phyloP scores from a whole-genome alignment of 1,284 basidiomycete species.

The Tilletia horrida region DNA sequence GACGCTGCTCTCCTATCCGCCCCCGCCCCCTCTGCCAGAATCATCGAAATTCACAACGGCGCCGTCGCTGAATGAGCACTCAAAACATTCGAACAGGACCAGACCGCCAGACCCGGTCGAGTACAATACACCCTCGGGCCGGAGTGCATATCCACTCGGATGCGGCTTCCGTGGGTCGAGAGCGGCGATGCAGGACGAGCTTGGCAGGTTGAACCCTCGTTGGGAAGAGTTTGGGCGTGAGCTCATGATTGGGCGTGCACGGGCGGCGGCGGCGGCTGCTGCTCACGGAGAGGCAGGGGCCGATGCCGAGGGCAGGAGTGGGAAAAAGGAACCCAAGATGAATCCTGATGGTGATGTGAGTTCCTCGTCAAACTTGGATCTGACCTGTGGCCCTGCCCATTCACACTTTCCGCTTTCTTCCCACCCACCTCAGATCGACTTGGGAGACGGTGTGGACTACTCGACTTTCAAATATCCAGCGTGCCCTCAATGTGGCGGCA shows the following conservation, averaged over 20 bases:
- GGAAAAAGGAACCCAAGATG: conserved; percentile 42
- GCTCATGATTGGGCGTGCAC: conserved; percentile 22
- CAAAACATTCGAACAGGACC: neutral
- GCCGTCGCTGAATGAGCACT: neutral
- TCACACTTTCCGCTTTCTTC: neutral
- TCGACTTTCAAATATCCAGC: conserved; percentile 45
- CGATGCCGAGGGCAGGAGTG: conserved; percentile 13
- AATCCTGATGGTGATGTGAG: conserved; percentile 55
- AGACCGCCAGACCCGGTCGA: conserved; percentile 4
- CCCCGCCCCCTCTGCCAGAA: neutral
- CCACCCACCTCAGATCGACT: conserved; percentile 22
- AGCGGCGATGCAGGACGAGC: conserved; percentile 45
- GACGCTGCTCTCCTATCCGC: neutral
- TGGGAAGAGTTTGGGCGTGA: conserved; percentile 47
- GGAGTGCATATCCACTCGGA: conserved; percentile 32
- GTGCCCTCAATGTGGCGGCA: conserved; percentile 52
- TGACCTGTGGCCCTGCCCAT: neutral
- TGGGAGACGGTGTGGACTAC: conserved; percentile 48
- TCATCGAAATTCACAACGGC: neutral
- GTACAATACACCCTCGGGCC: conserved; percentile 32
- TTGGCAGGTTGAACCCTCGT: conserved; percentile 44
- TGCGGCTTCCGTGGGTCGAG: conserved; percentile 45
- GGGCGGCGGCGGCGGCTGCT: neutral
- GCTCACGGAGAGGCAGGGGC: conserved; percentile 9
- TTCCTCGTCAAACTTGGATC: neutral